A percentile compares a stretch with the other conserved stretches of the same genome.
These are phyloP conservation scores for Hordeum pubiflorum DNA, from an alignment of 202 grass and related monocot species.

Conservation along the genomic window DNA sequence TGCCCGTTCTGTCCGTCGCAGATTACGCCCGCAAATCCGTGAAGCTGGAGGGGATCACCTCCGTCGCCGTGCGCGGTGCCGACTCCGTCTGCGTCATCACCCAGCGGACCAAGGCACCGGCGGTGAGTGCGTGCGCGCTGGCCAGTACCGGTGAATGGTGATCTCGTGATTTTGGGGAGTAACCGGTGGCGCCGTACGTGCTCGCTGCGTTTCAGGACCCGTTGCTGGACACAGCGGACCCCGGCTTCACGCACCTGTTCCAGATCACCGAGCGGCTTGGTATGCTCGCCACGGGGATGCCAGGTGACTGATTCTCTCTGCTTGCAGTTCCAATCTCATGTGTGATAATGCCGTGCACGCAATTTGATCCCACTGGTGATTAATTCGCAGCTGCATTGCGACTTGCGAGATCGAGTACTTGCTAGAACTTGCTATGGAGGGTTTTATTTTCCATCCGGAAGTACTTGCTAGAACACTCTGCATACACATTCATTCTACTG, in stretches of 20 bases:
- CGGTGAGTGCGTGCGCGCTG: not conserved
- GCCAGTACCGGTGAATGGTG: not conserved
- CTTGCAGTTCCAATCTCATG: not conserved
- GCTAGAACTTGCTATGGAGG: not conserved
- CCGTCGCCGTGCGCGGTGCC: slow-evolving; percentile 64
- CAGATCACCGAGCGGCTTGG: slow-evolving; percentile 61
- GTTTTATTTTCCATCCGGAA: not conserved
- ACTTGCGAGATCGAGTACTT: not conserved
- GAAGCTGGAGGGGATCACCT: slow-evolving; percentile 65
- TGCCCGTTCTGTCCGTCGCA: not conserved
- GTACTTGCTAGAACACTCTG: not conserved
- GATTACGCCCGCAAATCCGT: slow-evolving; percentile 77
- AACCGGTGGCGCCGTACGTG: not conserved
- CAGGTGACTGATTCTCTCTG: slow-evolving; percentile 31
- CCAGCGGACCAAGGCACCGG: slow-evolving; percentile 24
- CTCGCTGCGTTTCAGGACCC: slow-evolving; percentile 44
- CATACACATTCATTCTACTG: not conserved
- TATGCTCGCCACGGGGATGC: slow-evolving; percentile 57
- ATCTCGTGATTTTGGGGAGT: not conserved
- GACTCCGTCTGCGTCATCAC: slow-evolving; percentile 63
- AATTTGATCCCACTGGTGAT: not conserved
- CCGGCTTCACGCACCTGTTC: slow-evolving; percentile 43
- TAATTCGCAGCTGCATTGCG: not conserved
- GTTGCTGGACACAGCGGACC: slow-evolving; percentile 47
- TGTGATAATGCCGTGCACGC: not conserved